A percentile compares a stretch with the other conserved stretches of the same genome.
These are phyloP conservation scores for Diaporthe humulicola DNA, from an alignment of 2,329 filamentous ascomycete genomes.

Conservation along the genomic window DNA sequence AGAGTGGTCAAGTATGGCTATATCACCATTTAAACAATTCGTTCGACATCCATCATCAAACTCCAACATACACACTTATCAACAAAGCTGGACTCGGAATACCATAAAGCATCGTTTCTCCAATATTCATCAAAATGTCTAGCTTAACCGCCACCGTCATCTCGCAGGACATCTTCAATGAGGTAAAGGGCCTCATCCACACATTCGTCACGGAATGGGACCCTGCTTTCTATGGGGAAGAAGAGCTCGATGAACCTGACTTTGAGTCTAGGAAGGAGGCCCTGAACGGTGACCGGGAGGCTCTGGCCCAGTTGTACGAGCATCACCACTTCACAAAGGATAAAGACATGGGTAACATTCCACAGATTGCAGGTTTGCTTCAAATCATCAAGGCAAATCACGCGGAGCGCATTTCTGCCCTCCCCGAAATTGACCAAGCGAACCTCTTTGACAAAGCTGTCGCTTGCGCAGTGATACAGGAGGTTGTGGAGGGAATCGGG, in stretches of 20 bases:
- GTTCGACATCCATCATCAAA: no score
- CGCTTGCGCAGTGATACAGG: background rate
- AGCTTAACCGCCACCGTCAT: background rate
- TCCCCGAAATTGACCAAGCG: background rate
- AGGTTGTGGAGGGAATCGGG: background rate
- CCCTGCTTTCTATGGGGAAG: no score
- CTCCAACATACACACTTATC: background rate
- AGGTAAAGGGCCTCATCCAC: background rate
- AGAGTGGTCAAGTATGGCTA: no score
- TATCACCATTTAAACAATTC: no score
- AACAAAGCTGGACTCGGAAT: background rate
- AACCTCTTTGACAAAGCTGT: background rate
- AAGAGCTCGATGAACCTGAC: no score
- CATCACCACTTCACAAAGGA: no score
- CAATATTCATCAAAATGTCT: background rate
- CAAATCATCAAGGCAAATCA: background rate
- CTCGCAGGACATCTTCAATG: background rate
- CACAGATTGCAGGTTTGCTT: background rate
- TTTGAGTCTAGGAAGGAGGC: background rate
- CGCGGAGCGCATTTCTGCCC: background rate
- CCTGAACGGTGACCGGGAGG: no score
- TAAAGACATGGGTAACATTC: no score
- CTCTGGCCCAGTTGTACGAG: no score
- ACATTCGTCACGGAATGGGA: background rate
- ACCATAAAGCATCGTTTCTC: no score